A percentile compares a stretch with the other conserved stretches of the same genome.
These are phyloP conservation scores for Bolboschoenus planiculmis DNA, from an alignment of 176 grass and related monocot species.

Conservation along the genomic window DNA sequence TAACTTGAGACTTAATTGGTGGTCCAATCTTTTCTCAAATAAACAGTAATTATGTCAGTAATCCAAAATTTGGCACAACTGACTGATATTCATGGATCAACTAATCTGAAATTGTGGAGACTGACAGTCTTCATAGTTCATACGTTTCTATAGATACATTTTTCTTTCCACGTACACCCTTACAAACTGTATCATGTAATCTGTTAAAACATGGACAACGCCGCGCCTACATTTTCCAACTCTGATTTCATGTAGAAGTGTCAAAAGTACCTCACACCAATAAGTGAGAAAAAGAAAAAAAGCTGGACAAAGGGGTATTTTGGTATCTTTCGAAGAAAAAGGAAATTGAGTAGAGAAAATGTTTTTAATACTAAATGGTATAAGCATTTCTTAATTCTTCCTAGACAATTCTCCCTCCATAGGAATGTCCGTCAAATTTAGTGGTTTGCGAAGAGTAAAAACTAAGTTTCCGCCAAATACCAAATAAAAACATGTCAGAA, in stretches of 20 bases:
- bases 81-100: neutral
- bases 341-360: neutral
- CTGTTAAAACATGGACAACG: neutral
- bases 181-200: neutral
- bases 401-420: neutral
- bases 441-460: neutral
- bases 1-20: neutral
- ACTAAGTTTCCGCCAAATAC: neutral
- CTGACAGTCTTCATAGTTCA: neutral
- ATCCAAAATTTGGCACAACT: neutral
- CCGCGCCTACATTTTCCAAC: neutral
- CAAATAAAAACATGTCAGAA: neutral
- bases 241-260: neutral
- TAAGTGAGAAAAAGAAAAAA: neutral
- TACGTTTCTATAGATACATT: neutral
- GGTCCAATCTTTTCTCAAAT: neutral
- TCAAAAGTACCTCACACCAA: neutral
- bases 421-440: neutral
- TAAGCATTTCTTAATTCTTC: neutral
- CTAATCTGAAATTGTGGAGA: neutral
- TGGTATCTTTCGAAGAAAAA: neutral
- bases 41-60: neutral
- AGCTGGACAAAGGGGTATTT: neutral
- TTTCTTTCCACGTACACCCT: neutral
- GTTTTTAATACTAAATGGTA: neutral